These are phyloP conservation scores for Paecilomyces dactylethromorphus DNA, from an alignment of 2,329 filamentous ascomycete species.

Conservation along the genomic window DNA sequence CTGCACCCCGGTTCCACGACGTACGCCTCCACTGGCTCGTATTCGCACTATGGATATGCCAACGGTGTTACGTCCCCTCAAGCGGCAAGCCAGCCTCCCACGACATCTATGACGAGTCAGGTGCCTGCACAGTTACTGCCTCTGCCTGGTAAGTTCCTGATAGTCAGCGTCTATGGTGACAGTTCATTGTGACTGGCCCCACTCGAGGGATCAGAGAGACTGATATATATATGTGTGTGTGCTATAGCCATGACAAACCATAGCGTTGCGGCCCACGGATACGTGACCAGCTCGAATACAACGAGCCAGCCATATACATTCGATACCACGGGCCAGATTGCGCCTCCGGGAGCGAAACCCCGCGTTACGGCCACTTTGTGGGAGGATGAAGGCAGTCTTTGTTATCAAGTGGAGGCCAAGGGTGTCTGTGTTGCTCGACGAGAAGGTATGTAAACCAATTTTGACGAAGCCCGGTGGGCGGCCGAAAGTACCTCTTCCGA, in stretches of 20 bases:
- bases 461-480: not conserved
- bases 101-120: conserved; percentile 61
- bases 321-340: conserved; percentile 86
- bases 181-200: not conserved
- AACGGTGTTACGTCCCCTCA: conserved; percentile 79
- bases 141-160: conserved; percentile 45
- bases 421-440: conserved; percentile 91
- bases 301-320: conserved; percentile 48
- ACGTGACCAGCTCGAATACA: conserved; percentile 32
- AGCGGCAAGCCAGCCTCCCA: conserved; percentile 59
- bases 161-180: not conserved
- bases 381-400: conserved; percentile 96
- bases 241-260: conserved; percentile 36
- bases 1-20: conserved; percentile 62
- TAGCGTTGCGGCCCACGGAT: conserved; percentile 27
- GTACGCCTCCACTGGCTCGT: conserved; percentile 56
- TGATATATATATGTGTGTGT: not conserved
- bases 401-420: conserved; percentile 94
- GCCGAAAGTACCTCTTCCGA: too few species aligned
- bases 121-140: conserved; percentile 67
- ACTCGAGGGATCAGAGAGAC: not conserved
- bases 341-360: conserved; percentile 91
- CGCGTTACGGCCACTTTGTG: conserved; percentile 92
- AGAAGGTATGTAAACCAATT: conserved; percentile 62
- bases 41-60: conserved; percentile 67